Evolutionary conservation across 148 eudicot genomes (phyloP).

Genomic region (Simmondsia chinensis): DNA sequence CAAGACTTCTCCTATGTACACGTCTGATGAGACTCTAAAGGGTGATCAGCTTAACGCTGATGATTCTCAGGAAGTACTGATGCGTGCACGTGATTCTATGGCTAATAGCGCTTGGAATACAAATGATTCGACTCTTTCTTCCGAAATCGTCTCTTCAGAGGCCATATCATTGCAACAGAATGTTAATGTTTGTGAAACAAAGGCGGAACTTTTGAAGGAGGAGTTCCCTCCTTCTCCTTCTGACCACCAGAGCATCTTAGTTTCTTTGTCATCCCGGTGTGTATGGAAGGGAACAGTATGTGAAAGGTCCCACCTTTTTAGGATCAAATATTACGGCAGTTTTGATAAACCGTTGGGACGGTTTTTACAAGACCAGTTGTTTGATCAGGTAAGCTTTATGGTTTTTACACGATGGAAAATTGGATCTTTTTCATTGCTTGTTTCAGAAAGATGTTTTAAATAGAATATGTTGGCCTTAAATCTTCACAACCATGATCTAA

Average conservation of each 20-base stretch:
- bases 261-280: slow-evolving; percentile 81
- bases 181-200: slow-evolving; percentile 24
- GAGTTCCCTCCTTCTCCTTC: slow-evolving; percentile 82
- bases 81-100: slow-evolving; percentile 4
- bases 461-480: too few relatives aligned
- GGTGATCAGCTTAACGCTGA: slow-evolving; percentile 9
- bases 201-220: slow-evolving; percentile 39
- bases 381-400: slow-evolving; percentile 57
- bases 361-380: slow-evolving; percentile 78
- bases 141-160: slow-evolving; percentile 14
- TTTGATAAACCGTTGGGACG: slow-evolving; percentile 94
- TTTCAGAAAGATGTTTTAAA: background rate
- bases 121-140: slow-evolving; percentile 9
- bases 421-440: slow-evolving; percentile 2
- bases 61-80: slow-evolving; percentile 11
- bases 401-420: background rate
- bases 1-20: slow-evolving; percentile 16
- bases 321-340: slow-evolving; percentile 89
- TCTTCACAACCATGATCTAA: background rate
- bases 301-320: slow-evolving; percentile 85
- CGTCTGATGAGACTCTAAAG: slow-evolving; percentile 17
- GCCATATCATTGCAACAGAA: slow-evolving; percentile 26
- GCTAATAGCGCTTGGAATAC: slow-evolving; percentile 14
- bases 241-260: slow-evolving; percentile 83
- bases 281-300: slow-evolving; percentile 95